These are phyloP conservation scores for Metarhizium brunneum DNA, from an alignment of 2,329 filamentous ascomycete genomes.

Conservation along the genomic window DNA sequence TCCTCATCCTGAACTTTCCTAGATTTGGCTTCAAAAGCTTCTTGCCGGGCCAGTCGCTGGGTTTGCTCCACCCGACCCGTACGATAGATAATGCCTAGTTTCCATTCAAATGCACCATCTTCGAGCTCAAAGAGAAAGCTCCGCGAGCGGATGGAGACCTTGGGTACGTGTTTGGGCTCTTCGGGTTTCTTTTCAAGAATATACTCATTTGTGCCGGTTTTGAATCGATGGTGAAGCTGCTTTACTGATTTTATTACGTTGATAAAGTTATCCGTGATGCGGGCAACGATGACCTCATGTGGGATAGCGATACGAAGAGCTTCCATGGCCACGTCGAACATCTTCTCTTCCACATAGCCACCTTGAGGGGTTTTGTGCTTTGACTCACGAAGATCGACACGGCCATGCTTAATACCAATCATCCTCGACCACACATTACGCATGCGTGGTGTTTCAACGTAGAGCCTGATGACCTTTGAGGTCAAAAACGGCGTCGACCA, in stretches of 20 bases:
- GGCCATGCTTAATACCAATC: slow-evolving; percentile 70
- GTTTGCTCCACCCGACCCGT: slow-evolving; percentile 81
- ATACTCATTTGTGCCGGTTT: slow-evolving; percentile 79
- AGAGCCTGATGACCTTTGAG: slow-evolving; percentile 71
- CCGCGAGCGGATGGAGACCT: slow-evolving; percentile 71
- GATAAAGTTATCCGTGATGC: slow-evolving; percentile 85
- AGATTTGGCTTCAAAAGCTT: slow-evolving; percentile 79
- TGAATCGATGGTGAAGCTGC: slow-evolving; percentile 89
- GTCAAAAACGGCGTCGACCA: slow-evolving; percentile 79
- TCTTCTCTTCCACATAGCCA: slow-evolving; percentile 60
- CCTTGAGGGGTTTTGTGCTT: slow-evolving; percentile 55
- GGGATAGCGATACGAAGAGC: slow-evolving; percentile 83
- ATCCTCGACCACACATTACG: slow-evolving; percentile 78
- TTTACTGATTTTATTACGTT: slow-evolving; percentile 81
- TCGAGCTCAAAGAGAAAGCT: slow-evolving; percentile 86
- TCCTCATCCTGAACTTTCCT: slow-evolving; percentile 74
- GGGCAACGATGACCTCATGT: slow-evolving; percentile 81
- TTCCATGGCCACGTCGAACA: slow-evolving; percentile 76
- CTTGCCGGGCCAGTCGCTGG: slow-evolving; percentile 80
- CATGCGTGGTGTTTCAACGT: slow-evolving; percentile 79
- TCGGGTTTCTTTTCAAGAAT: slow-evolving; percentile 79
- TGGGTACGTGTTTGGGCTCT: slow-evolving; percentile 76
- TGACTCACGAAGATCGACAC: slow-evolving; percentile 71
- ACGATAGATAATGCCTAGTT: slow-evolving; percentile 87
- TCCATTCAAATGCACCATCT: slow-evolving; percentile 96